Conservation (phyloP, 768 basidiomycete genomes). For the Rhizopogon sp. region DNA sequence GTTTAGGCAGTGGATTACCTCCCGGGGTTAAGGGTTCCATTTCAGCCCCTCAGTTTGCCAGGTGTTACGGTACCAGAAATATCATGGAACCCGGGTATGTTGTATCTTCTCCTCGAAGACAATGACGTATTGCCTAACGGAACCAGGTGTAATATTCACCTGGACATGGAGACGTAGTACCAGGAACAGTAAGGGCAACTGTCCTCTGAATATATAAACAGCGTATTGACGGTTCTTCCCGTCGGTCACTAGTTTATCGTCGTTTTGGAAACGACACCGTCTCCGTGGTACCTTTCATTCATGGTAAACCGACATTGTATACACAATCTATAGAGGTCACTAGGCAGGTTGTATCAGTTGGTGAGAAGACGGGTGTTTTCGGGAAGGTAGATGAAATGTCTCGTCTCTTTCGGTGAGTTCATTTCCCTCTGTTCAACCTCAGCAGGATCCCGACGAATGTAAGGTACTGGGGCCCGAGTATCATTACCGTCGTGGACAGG, state of each 20-base stretch:
- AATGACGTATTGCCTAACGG: background rate
- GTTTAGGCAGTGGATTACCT: slow-evolving; percentile 12
- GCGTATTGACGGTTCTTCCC: background rate
- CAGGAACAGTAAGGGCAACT: slow-evolving; percentile 7
- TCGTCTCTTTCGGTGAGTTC: slow-evolving; percentile 13
- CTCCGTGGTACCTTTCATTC: slow-evolving; percentile 16
- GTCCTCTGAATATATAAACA: background rate
- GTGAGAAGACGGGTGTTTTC: slow-evolving; percentile 16
- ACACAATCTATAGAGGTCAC: slow-evolving; percentile 17
- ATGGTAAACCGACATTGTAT: slow-evolving; percentile 13
- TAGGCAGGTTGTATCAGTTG: slow-evolving; percentile 13
- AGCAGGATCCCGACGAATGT: background rate
- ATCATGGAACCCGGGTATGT: slow-evolving; percentile 16
- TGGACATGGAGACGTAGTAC: slow-evolving; percentile 18
- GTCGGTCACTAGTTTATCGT: slow-evolving; percentile 12
- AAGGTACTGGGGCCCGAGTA: slow-evolving; percentile 15
- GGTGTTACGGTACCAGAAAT: slow-evolving; percentile 11
- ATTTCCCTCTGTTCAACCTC: background rate
- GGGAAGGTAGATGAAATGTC: no score
- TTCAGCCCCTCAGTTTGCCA: slow-evolving; percentile 9
- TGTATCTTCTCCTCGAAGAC: background rate
- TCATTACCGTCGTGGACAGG: slow-evolving; percentile 5
- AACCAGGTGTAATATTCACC: slow-evolving; percentile 10
- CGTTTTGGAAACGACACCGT: slow-evolving; percentile 15
- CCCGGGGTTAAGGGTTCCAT: slow-evolving; percentile 17